phyloP scores from a whole-genome alignment of 2,329 filamentous ascomycete genomes.

The Magnaporthiopsis incrustans region DNA sequence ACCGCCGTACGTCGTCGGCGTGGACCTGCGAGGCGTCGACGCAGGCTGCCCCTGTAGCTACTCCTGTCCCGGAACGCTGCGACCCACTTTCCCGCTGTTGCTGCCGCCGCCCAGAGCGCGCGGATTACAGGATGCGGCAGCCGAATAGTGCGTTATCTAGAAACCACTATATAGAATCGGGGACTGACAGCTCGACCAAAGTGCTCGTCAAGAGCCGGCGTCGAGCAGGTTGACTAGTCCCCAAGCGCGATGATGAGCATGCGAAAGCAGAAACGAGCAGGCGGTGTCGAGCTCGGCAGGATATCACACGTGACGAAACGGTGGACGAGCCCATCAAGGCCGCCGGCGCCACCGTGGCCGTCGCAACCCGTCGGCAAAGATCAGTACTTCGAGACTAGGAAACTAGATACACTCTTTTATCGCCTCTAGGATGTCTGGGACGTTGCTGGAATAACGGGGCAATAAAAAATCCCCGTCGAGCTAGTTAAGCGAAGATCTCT shows the following conservation, averaged over 20 bases:
- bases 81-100: not conserved
- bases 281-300: constrained; percentile 39
- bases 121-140: constrained; percentile 35
- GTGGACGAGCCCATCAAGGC: too few species aligned
- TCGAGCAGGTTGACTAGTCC: constrained; percentile 58
- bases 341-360: too few species aligned
- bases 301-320: constrained; percentile 35
- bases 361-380: too few species aligned
- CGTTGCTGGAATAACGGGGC: too few species aligned
- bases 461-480: too few species aligned
- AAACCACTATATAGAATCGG: constrained; percentile 43
- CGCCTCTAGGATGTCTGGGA: too few species aligned
- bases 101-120: constrained; percentile 24
- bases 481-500: too few species aligned
- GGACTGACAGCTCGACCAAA: constrained; percentile 46
- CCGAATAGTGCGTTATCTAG: constrained; percentile 28
- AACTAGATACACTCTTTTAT: too few species aligned
- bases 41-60: constrained; percentile 38
- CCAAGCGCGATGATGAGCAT: constrained; percentile 34
- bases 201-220: constrained; percentile 52
- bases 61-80: constrained; percentile 25
- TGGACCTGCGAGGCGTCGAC: constrained; percentile 44
- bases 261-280: constrained; percentile 40
- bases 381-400: too few species aligned
- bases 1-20: constrained; percentile 35